Evolutionary conservation across 352 stramenopile genomes (phyloP).

Genomic region (Phytophthora macrochlamydospora): DNA sequence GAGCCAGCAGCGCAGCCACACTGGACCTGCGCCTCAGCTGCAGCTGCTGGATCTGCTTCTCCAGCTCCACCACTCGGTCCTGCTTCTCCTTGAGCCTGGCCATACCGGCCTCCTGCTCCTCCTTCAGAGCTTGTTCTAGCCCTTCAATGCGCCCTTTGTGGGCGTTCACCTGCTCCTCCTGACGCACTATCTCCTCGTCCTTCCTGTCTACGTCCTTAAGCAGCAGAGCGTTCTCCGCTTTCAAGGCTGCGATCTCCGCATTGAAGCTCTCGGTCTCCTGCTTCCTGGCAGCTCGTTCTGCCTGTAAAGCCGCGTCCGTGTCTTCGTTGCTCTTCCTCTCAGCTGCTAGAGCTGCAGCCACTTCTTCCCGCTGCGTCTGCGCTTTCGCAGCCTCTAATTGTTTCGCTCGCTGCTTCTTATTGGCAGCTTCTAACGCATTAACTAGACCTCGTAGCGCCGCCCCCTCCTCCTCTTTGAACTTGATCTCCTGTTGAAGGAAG

Average conservation of each 20-base stretch:
- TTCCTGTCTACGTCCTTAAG: constrained; percentile 80
- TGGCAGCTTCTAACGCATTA: constrained; percentile 74
- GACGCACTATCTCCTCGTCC: constrained; percentile 60
- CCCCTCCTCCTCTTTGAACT: constrained; percentile 85
- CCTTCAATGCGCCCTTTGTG: constrained; percentile 69
- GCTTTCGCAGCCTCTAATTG: constrained; percentile 57
- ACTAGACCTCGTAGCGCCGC: constrained; percentile 75
- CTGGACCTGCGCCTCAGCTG: constrained; percentile 58
- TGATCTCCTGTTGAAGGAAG: constrained; percentile 85
- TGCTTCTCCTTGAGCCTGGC: constrained; percentile 73
- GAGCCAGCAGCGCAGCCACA: constrained; percentile 43
- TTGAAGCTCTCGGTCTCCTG: constrained; percentile 56
- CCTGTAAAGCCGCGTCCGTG: constrained; percentile 45
- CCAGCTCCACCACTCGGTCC: constrained; percentile 64
- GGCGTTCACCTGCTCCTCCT: constrained; percentile 66
- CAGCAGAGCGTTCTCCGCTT: constrained; percentile 72
- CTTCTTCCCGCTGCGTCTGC: constrained; percentile 30
- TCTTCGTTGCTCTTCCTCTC: constrained; percentile 42
- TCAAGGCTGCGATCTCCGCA: constrained; percentile 63
- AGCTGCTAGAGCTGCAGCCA: constrained; percentile 28
- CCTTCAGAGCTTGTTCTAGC: constrained; percentile 60
- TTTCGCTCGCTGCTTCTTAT: constrained; percentile 79
- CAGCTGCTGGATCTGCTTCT: constrained; percentile 69
- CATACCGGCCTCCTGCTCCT: constrained; percentile 74
- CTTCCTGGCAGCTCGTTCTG: constrained; percentile 22